These are phyloP conservation scores for Moniliella sp. DNA, from an alignment of 1,284 basidiomycete species.

Conservation along the genomic window DNA sequence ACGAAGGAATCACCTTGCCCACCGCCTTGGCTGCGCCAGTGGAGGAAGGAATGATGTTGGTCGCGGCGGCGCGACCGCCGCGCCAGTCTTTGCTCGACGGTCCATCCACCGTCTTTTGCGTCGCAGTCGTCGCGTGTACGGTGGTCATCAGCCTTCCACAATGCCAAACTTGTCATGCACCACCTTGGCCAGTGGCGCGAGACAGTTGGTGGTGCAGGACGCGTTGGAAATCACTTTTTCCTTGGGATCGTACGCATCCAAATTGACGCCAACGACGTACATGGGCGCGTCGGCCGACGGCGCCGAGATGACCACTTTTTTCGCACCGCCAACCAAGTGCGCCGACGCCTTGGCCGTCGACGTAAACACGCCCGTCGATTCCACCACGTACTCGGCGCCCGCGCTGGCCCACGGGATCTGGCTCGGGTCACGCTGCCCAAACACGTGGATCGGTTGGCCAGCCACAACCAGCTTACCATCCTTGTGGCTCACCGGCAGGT, in stretches of 20 bases:
- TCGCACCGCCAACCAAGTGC: constrained; percentile 95
- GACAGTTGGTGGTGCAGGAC: constrained; percentile 89
- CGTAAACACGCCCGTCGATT: constrained; percentile 99
- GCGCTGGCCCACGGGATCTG: constrained; percentile 61
- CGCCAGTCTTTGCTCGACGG: constrained; percentile 45
- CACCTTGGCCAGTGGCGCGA: constrained; percentile 94
- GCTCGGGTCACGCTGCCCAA: constrained; percentile 60
- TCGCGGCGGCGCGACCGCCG: constrained; percentile 82
- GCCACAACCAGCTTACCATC: constrained; percentile 75
- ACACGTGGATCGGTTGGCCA: constrained; percentile 58
- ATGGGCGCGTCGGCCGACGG: constrained; percentile 96
- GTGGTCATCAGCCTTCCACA: constrained; percentile 71
- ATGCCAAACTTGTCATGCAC: constrained; percentile 56
- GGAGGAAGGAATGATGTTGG: constrained; percentile 98
- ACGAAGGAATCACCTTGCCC: constrained; percentile 86
- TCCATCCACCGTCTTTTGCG: constrained; percentile 97
- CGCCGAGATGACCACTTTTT: constrained; percentile 99
- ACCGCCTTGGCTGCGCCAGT: constrained; percentile 97
- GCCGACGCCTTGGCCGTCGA: constrained; percentile 64
- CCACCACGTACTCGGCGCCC: constrained; percentile 81
- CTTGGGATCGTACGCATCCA: constrained; percentile 78
- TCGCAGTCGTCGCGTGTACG: constrained; percentile 62
- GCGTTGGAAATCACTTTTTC: constrained; percentile 87
- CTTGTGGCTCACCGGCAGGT: constrained; percentile 60
- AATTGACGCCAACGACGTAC: constrained; percentile 67